A percentile compares a stretch with the other conserved stretches of the same genome.
phyloP scores from a whole-genome alignment of 2,329 filamentous ascomycete species.

The Ophiostoma sp. region DNA sequence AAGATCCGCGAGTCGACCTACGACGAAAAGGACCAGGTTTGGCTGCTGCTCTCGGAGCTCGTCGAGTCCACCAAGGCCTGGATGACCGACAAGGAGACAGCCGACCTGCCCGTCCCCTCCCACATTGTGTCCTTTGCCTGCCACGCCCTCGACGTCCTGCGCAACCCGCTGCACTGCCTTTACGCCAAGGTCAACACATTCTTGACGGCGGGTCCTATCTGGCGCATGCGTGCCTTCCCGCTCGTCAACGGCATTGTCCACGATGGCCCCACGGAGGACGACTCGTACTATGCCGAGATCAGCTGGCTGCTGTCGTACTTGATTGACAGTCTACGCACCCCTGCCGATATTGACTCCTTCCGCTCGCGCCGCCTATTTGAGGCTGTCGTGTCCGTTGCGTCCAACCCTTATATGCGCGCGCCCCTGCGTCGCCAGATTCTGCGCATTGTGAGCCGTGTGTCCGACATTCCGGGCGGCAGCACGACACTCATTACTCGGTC shows the following conservation, averaged over 20 bases:
- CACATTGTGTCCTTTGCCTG: conserved; percentile 74
- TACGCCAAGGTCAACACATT: conserved; percentile 87
- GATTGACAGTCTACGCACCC: conserved; percentile 63
- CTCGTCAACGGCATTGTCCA: conserved; percentile 64
- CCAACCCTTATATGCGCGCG: conserved; percentile 63
- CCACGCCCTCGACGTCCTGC: conserved; percentile 67
- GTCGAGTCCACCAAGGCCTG: conserved; percentile 65
- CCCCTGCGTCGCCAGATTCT: conserved; percentile 61
- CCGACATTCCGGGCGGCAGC: conserved; percentile 68
- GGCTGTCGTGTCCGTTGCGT: conserved; percentile 68
- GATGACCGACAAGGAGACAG: conserved; percentile 46
- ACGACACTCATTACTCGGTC: conserved; percentile 78
- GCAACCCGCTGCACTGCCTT: conserved; percentile 75
- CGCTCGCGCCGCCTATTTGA: conserved; percentile 69
- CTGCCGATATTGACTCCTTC: conserved; percentile 61
- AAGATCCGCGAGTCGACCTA: conserved; percentile 68
- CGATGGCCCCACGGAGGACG: conserved; percentile 69
- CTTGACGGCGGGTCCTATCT: conserved; percentile 73
- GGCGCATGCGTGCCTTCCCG: conserved; percentile 69
- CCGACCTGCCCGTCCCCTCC: conserved; percentile 60
- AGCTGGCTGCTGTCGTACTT: conserved; percentile 74
- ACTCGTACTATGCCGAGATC: conserved; percentile 70
- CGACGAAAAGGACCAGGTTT: conserved; percentile 74
- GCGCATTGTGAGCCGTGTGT: conserved; percentile 65
- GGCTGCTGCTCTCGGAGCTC: conserved; percentile 77